Percentiles rank a stretch among this genome's conserved stretches.
phyloP scores from a whole-genome alignment of 306 rosid species.

The Sechiopsis laciniata region DNA sequence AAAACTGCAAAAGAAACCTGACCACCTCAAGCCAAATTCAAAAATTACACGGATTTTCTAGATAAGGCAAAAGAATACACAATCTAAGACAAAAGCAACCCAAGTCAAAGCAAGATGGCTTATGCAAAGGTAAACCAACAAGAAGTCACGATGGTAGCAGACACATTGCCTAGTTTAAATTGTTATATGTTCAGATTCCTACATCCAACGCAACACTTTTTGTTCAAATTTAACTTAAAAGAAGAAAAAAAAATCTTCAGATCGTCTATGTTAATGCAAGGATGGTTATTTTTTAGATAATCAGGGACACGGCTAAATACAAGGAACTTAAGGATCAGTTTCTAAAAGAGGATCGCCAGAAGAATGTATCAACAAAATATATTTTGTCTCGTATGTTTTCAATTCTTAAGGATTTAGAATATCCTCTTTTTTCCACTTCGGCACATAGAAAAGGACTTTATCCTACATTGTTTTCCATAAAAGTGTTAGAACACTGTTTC shows the following conservation, averaged over 20 bases:
- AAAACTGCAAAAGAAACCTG: background rate
- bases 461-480: background rate
- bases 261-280: background rate
- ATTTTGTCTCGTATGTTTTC: background rate
- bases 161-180: background rate
- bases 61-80: background rate
- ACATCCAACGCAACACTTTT: background rate
- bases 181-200: background rate
- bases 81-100: background rate
- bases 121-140: background rate
- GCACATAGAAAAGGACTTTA: background rate
- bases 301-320: background rate
- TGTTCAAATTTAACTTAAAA: background rate
- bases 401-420: background rate
- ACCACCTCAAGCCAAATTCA: background rate
- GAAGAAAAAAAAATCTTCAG: background rate
- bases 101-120: background rate
- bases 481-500: background rate
- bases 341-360: background rate
- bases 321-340: background rate
- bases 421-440: background rate
- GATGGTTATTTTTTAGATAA: background rate
- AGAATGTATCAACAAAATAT: background rate
- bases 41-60: background rate
- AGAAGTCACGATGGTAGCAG: background rate